Evolutionary conservation across 768 basidiomycete species (phyloP).

Genomic region (Gyrodon lividus): DNA sequence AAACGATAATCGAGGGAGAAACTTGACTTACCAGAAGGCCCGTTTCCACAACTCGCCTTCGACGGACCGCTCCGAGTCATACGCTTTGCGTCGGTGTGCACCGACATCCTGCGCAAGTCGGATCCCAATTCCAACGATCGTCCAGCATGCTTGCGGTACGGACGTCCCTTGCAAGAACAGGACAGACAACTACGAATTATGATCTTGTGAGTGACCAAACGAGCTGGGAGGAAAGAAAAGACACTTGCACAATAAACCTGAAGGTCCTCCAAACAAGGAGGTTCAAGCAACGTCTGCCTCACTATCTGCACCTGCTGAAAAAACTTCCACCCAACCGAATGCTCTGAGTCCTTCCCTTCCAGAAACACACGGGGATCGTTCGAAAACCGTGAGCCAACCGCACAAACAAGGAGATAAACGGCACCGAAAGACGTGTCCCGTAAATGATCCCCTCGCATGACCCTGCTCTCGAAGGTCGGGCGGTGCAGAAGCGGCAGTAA

Average conservation of each 20-base stretch:
- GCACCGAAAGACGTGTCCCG: slow-evolving; percentile 52
- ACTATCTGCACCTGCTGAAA: slow-evolving; percentile 56
- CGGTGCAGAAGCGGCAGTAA: slow-evolving; percentile 70
- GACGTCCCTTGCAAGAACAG: slow-evolving; percentile 56
- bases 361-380: slow-evolving; percentile 55
- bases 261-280: slow-evolving; percentile 64
- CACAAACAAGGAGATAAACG: slow-evolving; percentile 68
- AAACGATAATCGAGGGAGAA: neutral
- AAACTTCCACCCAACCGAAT: slow-evolving; percentile 53
- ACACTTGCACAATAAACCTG: slow-evolving; percentile 60
- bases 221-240: slow-evolving; percentile 1
- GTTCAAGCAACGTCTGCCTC: slow-evolving; percentile 53
- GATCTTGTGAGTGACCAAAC: slow-evolving; percentile 5
- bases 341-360: slow-evolving; percentile 37
- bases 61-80: slow-evolving; percentile 30
- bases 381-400: slow-evolving; percentile 55
- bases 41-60: slow-evolving; percentile 65
- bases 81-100: slow-evolving; percentile 44
- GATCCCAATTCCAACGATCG: slow-evolving; percentile 58
- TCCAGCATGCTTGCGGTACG: slow-evolving; percentile 67
- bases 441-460: slow-evolving; percentile 50
- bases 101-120: slow-evolving; percentile 61
- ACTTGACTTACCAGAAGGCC: slow-evolving; percentile 41
- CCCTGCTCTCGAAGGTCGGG: slow-evolving; percentile 56
- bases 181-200: slow-evolving; percentile 58